Evolutionary conservation across 192 early-diverging fungal genomes (phyloP), one percentile per base, ranked within the genome.

Genomic region (Coemansia sp.): DNA sequence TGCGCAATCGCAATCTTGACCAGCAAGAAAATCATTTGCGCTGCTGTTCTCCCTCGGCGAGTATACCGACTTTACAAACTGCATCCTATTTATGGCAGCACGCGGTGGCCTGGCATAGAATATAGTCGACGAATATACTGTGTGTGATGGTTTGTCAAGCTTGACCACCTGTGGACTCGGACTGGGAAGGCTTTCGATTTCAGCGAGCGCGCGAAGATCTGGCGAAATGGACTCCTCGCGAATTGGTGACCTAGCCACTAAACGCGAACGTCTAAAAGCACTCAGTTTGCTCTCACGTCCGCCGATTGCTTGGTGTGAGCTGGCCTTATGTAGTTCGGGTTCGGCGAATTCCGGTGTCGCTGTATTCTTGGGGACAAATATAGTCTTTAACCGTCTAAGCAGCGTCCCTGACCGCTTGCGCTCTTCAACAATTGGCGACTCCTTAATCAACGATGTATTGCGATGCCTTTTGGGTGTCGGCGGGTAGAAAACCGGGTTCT

Each of bases 401-500:
- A 74, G 55, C 9, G 58, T 60, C 24, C 32, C 28, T 3, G 64
- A 33, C 10, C 55, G 50, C 20, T 43, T 52, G 5, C 52, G 47
- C 22, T 53, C 47, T 8, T 14, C 34, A 10, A 33, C 19, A 6
- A 9, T 49, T 7, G 52, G 18, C 8, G 39, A 27, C 39, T 50
- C 53, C 18, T 48, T 24, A 23, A 35, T 28, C 30, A 43, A 22
- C 8, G 29, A 22, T 0, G 39, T n/a, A 19, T 29, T 18, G 32
- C 32, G 7, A 11, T 53, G 33, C 22, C 50, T 58, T 10, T 32
- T 30, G 3, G 59, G 33, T 0, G 64, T 74, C 3, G 71, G 71
- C 14, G 71, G 71, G 44, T 74, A 67, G 34, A 74, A 74, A 9
- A 74, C 71, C 9, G 71, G 71, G 27, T 74, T 66, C n/a, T 46